Conservation (phyloP, 169 alveolate species). For the Toxoplasma gondii region DNA sequence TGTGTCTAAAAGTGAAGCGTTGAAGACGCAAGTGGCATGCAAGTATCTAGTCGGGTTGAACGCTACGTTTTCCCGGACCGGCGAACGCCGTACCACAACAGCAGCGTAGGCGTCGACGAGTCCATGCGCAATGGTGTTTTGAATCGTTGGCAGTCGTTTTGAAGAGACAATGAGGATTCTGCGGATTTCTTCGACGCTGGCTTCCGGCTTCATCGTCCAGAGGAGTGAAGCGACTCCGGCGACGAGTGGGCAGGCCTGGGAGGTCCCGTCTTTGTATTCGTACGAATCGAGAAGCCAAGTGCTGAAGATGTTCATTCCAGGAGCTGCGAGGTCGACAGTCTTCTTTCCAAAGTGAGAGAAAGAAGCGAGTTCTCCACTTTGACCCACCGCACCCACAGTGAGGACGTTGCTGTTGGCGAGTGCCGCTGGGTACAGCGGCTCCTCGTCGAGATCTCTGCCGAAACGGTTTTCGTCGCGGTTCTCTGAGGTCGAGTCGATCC, state of each 20-base stretch:
- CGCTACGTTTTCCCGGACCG: too few relatives aligned
- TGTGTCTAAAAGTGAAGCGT: too few relatives aligned
- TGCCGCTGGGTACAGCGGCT: constrained; percentile 74
- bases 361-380: constrained; percentile 68
- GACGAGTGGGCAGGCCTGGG: constrained; percentile 76
- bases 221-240: constrained; percentile 69
- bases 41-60: too few relatives aligned
- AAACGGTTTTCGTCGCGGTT: neutral
- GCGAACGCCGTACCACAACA: neutral
- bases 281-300: constrained; percentile 64
- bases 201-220: constrained; percentile 21
- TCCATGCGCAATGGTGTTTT: neutral
- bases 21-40: too few relatives aligned
- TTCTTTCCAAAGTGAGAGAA: constrained; percentile 74
- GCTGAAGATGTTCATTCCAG: constrained; percentile 73
- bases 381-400: constrained; percentile 75
- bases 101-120: constrained; percentile 31
- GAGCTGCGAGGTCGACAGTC: constrained; percentile 77
- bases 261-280: constrained; percentile 70
- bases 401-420: constrained; percentile 56
- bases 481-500: neutral
- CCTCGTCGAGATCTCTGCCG: constrained; percentile 70
- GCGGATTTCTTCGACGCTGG: neutral
- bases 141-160: neutral
- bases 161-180: neutral